Evolutionary conservation across 2,329 filamentous ascomycete genomes (phyloP).

Genomic region (Myriosclerotinia curreyana): DNA sequence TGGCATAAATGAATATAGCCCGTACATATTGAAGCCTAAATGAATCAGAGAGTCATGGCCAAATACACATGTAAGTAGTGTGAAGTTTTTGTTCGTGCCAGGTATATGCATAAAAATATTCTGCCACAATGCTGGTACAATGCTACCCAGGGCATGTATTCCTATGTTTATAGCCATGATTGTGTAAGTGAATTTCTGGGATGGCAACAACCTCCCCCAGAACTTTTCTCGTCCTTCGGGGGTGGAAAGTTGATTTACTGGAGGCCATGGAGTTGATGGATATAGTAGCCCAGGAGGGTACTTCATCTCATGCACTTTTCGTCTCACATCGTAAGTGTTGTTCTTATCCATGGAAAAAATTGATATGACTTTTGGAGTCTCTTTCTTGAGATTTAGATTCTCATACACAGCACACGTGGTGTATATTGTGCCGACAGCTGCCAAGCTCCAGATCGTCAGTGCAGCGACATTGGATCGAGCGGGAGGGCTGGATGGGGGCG

Average conservation of each 20-base stretch:
- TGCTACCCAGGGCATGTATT: neutral
- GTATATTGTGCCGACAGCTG: constrained; percentile 12
- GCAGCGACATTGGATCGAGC: neutral
- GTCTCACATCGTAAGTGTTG: constrained; percentile 2
- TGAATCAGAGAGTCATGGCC: constrained; percentile 1
- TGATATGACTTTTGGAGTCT: neutral
- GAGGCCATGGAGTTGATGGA: neutral
- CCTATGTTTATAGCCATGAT: constrained; percentile 1
- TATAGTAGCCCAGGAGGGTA: neutral
- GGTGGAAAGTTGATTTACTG: neutral
- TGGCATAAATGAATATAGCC: constrained; percentile 14
- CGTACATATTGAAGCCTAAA: constrained; percentile 17
- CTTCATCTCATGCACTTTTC: constrained; percentile 5
- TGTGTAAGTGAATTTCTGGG: constrained; percentile 8
- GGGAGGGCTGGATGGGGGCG: neutral
- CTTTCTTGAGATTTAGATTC: constrained; percentile 12
- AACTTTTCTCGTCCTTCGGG: neutral
- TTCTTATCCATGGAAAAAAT: neutral
- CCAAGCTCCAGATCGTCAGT: constrained; percentile 3
- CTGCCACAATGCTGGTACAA: constrained; percentile 2
- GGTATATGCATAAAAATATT: constrained; percentile 5
- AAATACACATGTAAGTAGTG: constrained; percentile 12
- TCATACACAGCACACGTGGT: neutral
- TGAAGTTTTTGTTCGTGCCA: constrained; percentile 4
- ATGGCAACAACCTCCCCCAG: neutral